Percentiles rank a stretch among this genome's conserved stretches.
phyloP scores from a whole-genome alignment of 306 rosid genomes.

The Purshia tridentata region DNA sequence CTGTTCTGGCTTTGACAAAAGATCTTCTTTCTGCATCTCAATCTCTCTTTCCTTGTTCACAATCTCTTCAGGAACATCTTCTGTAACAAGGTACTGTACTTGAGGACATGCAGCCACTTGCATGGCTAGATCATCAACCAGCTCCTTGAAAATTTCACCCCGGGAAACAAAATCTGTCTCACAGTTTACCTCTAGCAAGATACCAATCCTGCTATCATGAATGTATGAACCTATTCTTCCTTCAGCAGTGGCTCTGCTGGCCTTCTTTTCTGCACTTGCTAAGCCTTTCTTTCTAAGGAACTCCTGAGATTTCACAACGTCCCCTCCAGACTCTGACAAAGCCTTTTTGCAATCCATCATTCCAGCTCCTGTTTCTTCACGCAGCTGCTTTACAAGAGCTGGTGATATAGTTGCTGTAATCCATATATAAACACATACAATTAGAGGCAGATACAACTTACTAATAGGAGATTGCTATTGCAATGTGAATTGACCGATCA shows the following conservation, averaged over 20 bases:
- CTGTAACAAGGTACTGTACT: constrained; percentile 66
- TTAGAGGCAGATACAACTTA: constrained; percentile 17
- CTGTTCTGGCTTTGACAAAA: constrained; percentile 91
- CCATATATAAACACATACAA: constrained; percentile 20
- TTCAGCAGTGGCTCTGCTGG: constrained; percentile 90
- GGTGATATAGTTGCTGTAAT: constrained; percentile 79
- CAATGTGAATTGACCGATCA: background rate
- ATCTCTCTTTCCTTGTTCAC: constrained; percentile 80
- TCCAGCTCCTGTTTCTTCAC: constrained; percentile 98
- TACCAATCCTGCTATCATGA: constrained; percentile 90
- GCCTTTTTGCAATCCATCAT: constrained; percentile 99
- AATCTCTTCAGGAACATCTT: constrained; percentile 78
- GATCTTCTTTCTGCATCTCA: constrained; percentile 99
- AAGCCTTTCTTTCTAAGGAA: constrained; percentile 89
- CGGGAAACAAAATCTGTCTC: constrained; percentile 98
- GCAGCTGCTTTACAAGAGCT: constrained; percentile 87
- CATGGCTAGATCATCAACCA: constrained; percentile 97
- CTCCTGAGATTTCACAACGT: constrained; percentile 78
- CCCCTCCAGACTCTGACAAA: constrained; percentile 75
- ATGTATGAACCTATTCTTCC: constrained; percentile 94
- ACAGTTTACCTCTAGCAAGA: constrained; percentile 84
- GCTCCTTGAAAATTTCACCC: constrained; percentile 89
- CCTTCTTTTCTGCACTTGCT: constrained; percentile 94
- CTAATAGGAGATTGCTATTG: background rate
- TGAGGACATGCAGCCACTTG: constrained; percentile 99